phyloP scores from a whole-genome alignment of 1,284 basidiomycete species.

The Rhodotorula sp. region DNA sequence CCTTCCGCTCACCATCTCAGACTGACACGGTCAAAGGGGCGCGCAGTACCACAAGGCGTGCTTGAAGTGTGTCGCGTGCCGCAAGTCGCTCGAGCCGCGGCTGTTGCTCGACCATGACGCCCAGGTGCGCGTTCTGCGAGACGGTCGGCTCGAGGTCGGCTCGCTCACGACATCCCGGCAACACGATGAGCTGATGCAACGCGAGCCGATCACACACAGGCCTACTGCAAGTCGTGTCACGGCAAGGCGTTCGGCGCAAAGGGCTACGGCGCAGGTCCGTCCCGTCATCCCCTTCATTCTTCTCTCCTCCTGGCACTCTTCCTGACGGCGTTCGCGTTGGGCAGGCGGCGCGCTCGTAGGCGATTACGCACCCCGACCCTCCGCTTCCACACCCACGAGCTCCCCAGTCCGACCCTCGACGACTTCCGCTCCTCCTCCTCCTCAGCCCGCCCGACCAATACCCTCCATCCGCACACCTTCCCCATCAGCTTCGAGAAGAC shows the following conservation, averaged over 20 bases:
- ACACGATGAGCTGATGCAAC: no score
- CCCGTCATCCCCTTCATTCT: background rate
- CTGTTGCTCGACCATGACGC: constrained; percentile 51
- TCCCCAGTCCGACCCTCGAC: background rate
- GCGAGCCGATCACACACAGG: background rate
- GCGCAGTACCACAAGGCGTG: constrained; percentile 54
- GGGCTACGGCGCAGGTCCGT: constrained; percentile 32
- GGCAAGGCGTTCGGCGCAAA: constrained; percentile 24
- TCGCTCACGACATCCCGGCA: no score
- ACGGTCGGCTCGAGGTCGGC: accelerated
- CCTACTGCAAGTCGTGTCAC: constrained; percentile 35
- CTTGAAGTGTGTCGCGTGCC: constrained; percentile 51
- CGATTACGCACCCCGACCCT: constrained; percentile 6
- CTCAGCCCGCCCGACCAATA: background rate
- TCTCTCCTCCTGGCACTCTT: background rate
- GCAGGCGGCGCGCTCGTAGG: constrained; percentile 25
- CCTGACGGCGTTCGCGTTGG: no score
- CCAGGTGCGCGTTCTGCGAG: constrained; percentile 38
- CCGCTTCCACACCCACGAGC: background rate
- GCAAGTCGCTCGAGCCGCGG: constrained; percentile 51
- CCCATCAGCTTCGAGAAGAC: background rate
- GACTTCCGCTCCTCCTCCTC: background rate
- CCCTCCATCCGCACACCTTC: background rate
- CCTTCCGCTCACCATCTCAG: background rate
- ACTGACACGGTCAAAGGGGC: background rate